phyloP scores from a whole-genome alignment of 768 basidiomycete species.

The Leucocoprinus birnbaumii region DNA sequence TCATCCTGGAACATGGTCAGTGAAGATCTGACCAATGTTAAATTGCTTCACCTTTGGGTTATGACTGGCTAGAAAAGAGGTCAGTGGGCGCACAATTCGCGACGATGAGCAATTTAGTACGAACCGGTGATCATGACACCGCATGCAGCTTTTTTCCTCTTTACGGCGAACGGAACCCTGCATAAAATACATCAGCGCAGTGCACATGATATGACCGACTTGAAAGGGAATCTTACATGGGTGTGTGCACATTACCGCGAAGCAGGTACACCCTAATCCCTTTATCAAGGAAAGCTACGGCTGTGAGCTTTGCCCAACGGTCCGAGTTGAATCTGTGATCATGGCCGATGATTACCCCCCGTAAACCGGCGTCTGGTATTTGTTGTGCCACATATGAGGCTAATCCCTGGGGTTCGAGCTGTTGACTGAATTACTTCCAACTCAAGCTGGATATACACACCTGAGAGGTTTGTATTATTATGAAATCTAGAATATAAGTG shows the following conservation, averaged over 20 bases:
- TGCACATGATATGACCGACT: not conserved
- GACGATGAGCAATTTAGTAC: constrained; percentile 11
- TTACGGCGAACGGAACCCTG: constrained; percentile 81
- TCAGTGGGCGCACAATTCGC: not conserved
- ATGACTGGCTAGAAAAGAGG: constrained; percentile 58
- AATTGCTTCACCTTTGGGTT: constrained; percentile 73
- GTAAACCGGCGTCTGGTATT: constrained; percentile 46
- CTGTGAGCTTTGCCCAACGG: constrained; percentile 74
- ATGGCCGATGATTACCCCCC: constrained; percentile 81
- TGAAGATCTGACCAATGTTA: not conserved
- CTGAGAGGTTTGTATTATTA: constrained; percentile 80
- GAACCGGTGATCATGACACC: constrained; percentile 90
- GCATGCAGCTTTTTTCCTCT: constrained; percentile 63
- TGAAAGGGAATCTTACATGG: constrained; percentile 47
- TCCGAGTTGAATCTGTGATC: constrained; percentile 84
- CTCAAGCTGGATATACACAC: constrained; percentile 26
- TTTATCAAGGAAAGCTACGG: constrained; percentile 61
- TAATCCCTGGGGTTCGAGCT: constrained; percentile 51
- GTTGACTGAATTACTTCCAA: not conserved
- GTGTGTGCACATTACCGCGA: constrained; percentile 74
- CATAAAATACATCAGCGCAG: not conserved
- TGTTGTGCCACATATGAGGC: constrained; percentile 64
- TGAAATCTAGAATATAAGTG: constrained; percentile 69
- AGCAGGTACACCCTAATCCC: constrained; percentile 71
- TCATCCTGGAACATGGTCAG: constrained; percentile 49